Evolutionary conservation across 305 asterid species (phyloP), one percentile per base, ranked within the genome.

Genomic region (Fraxinus velutina): DNA sequence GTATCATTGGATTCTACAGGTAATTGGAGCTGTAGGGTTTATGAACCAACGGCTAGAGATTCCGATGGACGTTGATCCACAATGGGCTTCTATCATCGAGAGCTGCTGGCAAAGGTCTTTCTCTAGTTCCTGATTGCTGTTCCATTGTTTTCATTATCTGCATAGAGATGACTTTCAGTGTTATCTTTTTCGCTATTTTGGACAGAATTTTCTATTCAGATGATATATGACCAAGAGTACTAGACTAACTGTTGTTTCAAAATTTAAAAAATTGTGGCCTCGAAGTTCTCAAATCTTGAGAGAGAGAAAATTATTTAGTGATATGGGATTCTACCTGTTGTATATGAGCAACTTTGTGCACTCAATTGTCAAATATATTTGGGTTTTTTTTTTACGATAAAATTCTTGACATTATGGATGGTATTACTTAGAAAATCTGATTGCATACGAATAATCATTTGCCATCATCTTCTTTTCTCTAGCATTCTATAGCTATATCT

Each of bases 1-100:
- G 78, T 37, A 68, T 1, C 22, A 24, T 19, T 62, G 57, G 75
- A 78, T 71, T 75, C 74, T 57, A 68, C 91, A 96, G 99, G 98
- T 96, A 50, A 91, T 94, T 68, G 98, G 97, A 80, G 97, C 98
- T 42, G 98, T 96, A 84, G 99, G 98, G 22, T 96, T 96, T 88
- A 96, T 96, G 99, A 88, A 94, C 85, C 98, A 91, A 86, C 90
- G 94, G 39, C 88, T 94, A 55, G 98, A 96, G 76, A 89, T 94
- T 79, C 99, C 99, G 15, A 83, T 79, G 79, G 97, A 91, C 70
- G 88, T 90, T 24, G 94, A 96, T 83, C 94, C 97, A 3, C 92
- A 90, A 78, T 96, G 98, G 98, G 91, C 86, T 81, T 89, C 98
- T 44, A 68, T 96, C 42, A 92, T 96, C n/a, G 97, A 91, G 88